A percentile compares a stretch with the other conserved stretches of the same genome.
phyloP scores from a whole-genome alignment of 2,329 filamentous ascomycete species.

The Fusarium chaquense region DNA sequence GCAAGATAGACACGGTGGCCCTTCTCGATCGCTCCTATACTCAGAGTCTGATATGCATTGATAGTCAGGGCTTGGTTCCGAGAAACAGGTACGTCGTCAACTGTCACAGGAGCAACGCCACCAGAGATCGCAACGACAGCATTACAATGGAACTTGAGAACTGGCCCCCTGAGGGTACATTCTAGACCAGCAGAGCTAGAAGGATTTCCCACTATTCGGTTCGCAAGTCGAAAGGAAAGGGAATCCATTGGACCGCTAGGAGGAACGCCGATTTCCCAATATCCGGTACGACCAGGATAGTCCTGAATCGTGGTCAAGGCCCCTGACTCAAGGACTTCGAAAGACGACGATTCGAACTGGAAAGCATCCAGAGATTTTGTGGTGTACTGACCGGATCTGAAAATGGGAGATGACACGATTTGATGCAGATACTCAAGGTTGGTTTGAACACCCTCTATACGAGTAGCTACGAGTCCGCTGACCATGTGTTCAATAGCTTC shows the following conservation, averaged over 20 bases:
- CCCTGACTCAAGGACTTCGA: conserved; percentile 55
- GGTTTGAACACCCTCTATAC: conserved; percentile 51
- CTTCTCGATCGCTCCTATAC: conserved; percentile 42
- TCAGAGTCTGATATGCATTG: conserved; percentile 45
- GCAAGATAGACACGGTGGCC: conserved; percentile 54
- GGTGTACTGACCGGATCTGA: conserved; percentile 47
- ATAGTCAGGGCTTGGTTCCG: conserved; percentile 46
- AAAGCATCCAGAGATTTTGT: conserved; percentile 54
- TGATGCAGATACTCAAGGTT: conserved; percentile 52
- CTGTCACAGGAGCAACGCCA: conserved; percentile 42
- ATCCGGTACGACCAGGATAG: conserved; percentile 54
- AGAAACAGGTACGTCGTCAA: conserved; percentile 41
- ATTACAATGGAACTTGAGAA: conserved; percentile 52
- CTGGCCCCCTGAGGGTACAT: conserved; percentile 51
- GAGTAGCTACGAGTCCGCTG: conserved; percentile 66
- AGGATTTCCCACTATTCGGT: conserved; percentile 52
- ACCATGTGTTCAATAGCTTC: conserved; percentile 73
- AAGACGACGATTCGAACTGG: conserved; percentile 40
- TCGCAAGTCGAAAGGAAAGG: conserved; percentile 52
- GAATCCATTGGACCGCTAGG: conserved; percentile 58
- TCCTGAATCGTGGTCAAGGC: conserved; percentile 56
- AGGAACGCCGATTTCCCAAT: conserved; percentile 56
- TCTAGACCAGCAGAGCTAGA: conserved; percentile 51
- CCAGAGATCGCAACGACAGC: conserved; percentile 52
- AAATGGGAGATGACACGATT: conserved; percentile 48